phyloP scores from a whole-genome alignment of 2,329 filamentous ascomycete genomes.

The Hymenoscyphus albidus region DNA sequence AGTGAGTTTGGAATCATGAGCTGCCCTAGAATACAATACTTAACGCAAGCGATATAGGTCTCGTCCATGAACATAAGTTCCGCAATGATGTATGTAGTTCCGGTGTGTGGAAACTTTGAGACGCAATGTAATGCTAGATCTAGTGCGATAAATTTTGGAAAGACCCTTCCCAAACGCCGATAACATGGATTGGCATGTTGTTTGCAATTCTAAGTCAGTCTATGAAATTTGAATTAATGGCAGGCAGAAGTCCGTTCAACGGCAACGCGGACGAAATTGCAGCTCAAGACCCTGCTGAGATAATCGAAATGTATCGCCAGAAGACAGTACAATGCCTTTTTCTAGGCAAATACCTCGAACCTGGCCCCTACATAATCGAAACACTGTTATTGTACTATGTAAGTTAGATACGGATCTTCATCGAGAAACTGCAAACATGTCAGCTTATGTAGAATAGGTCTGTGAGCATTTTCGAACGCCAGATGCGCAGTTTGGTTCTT shows the following conservation, averaged over 20 bases:
- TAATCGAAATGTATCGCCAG: slow-evolving; percentile 46
- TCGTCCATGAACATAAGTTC: slow-evolving; percentile 51
- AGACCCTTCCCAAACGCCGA: slow-evolving; percentile 31
- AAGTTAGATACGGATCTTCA: neutral
- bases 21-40: neutral
- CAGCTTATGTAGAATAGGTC: slow-evolving; percentile 31
- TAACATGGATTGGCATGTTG: slow-evolving; percentile 52
- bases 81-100: slow-evolving; percentile 37
- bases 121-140: slow-evolving; percentile 9
- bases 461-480: slow-evolving; percentile 49
- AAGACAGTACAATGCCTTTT: slow-evolving; percentile 51
- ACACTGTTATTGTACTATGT: slow-evolving; percentile 48
- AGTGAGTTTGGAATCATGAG: slow-evolving; percentile 36
- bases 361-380: slow-evolving; percentile 46
- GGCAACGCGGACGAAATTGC: slow-evolving; percentile 37
- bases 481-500: slow-evolving; percentile 51
- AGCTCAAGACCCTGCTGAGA: slow-evolving; percentile 38
- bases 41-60: slow-evolving; percentile 2
- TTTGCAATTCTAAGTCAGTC: slow-evolving; percentile 30
- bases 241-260: slow-evolving; percentile 6
- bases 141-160: slow-evolving; percentile 34
- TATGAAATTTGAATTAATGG: slow-evolving; percentile 24
- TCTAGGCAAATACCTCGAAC: slow-evolving; percentile 47
- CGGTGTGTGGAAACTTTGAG: neutral
- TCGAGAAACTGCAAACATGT: neutral